Base-by-base conservation (phyloP, 352 stramenopile species). In the Phytophthora pseudosyringae region DNA sequence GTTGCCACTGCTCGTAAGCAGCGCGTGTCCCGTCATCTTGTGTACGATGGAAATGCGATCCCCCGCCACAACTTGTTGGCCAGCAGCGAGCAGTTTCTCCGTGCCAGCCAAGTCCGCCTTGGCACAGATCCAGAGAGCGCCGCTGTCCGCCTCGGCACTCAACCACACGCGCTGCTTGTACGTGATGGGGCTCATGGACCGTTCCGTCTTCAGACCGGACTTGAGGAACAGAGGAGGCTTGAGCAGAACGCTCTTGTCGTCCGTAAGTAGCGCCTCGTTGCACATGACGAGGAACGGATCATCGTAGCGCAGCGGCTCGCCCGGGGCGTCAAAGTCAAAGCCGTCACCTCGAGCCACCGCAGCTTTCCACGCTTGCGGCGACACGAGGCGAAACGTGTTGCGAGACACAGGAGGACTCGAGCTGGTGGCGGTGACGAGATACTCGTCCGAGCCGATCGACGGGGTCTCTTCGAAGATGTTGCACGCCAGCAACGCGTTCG, bases 401-500 rank as follows among this genome's bases (percentile, higher is more conserved):
- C 86, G 70, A 10, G 82, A 79, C 12, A 81, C 48, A 4, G 75
- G 51, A 3, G 67, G 25, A 15, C 58, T 73, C 1, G 55, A 48
- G 1, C 46, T 55, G 11, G 63, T 43, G 7, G 71, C 50, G 0
- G 71, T 81, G 33, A 93, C 78, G 46, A 91, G 52, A 43, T 80
- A 95, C 68, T 95, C 88, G 41, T 78, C 76, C 43, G 83, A 92
- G 36, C 88, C 86, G 56, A 92, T 89, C 0, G 84, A 84, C 25
- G 81, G 86, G 12, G 88, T 90, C 73, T 95, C 88, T 53, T 95
- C 83, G 61, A 93, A 93, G 49, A 94, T 75, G 49, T 94, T 93
- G 71, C 79, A 90, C 9, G 80, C 62, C 21, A 95, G 57, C 41
- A 80, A 28, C 0, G 73, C 78, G 25, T 83, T 60, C 6, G 82